Base-by-base conservation (phyloP, 1,284 basidiomycete species). In the Cutaneotrichosporon mucoides region DNA sequence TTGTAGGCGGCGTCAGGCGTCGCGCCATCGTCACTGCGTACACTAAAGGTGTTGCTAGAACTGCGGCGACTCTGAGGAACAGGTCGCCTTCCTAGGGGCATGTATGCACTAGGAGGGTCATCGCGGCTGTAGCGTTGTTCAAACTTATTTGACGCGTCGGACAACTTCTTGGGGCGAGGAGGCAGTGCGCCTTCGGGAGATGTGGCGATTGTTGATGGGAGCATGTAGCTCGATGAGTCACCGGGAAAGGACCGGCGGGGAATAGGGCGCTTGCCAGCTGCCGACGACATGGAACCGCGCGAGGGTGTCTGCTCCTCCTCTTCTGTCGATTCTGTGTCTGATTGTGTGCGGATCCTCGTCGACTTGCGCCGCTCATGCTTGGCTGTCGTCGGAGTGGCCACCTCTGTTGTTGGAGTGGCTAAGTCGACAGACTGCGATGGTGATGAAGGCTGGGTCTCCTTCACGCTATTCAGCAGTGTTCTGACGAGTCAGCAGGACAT, bases 341-440 rank as follows among this genome's bases (percentile, higher is more conserved):
- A 74, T 4, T 72, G 69, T 5, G 74, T 73, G 7, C 69, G 67
- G 45, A 77, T 68, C 6, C 76, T 67, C 49, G 73, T 71, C 6
- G 73, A 75, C 15, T 64, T 58, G 6, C 69, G 65, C 2, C 73
- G 68, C 6, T 53, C 50, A 34, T 59, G 62, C 37, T 24, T 34
- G 33, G 12, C 34, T 7, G 46, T 13, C 34, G 46, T 48, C 8
- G 46, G 46, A 24, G 46, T 48, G n/a, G 46, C 33, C 24, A 48
- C 46, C 24, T 48, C 46, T 10, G 33, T 33, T 5, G 24, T 16
- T 33, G 44, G 24, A 24, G 16, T 45, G 44, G 44, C 44, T 16
- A 24, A 9, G 44, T 45, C 16, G 44, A 15, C n/a, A 16, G 8
- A 16, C 24, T 24, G 24, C 24, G 24, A 24, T 24, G 24, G 24